Conservation (phyloP, 2,329 filamentous ascomycete species). For the Ceratocystis lukuohia region DNA sequence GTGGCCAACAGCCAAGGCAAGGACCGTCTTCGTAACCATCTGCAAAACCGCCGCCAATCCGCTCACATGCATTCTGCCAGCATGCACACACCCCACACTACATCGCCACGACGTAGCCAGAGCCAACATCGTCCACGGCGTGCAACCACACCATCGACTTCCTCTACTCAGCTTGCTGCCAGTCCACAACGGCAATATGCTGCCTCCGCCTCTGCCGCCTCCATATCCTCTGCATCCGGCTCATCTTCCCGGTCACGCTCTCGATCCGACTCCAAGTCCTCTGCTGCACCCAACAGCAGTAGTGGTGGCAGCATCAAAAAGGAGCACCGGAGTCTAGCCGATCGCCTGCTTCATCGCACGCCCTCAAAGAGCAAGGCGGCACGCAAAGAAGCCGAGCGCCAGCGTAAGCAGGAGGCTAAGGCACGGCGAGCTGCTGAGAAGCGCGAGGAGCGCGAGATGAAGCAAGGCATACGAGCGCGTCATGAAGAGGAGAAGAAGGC, state of each 20-base stretch:
- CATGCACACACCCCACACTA: not conserved
- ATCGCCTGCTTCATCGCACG: constrained; percentile 9
- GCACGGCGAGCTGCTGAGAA: constrained; percentile 36
- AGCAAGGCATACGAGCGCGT: constrained; percentile 40
- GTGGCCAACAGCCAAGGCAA: not conserved
- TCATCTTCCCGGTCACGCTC: not conserved
- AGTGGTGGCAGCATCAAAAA: not conserved
- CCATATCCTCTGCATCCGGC: not conserved
- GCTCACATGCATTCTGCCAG: not conserved
- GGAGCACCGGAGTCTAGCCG: constrained; percentile 11
- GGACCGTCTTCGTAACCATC: not conserved
- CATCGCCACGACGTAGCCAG: not conserved
- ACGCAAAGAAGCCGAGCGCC: constrained; percentile 11
- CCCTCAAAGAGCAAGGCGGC: constrained; percentile 4
- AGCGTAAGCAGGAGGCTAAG: constrained; percentile 31
- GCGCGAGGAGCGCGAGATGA: constrained; percentile 35
- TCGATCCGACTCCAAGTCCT: not conserved
- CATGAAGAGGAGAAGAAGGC: constrained; percentile 43
- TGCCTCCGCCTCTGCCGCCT: not conserved
- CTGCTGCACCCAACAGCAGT: not conserved
- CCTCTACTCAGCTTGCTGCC: not conserved
- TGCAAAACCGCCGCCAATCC: not conserved
- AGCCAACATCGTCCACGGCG: not conserved
- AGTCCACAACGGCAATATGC: not conserved
- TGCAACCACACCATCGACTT: not conserved